Evolutionary conservation across 192 early-diverging fungal genomes (phyloP).

Genomic region (Dissophora ornata): DNA sequence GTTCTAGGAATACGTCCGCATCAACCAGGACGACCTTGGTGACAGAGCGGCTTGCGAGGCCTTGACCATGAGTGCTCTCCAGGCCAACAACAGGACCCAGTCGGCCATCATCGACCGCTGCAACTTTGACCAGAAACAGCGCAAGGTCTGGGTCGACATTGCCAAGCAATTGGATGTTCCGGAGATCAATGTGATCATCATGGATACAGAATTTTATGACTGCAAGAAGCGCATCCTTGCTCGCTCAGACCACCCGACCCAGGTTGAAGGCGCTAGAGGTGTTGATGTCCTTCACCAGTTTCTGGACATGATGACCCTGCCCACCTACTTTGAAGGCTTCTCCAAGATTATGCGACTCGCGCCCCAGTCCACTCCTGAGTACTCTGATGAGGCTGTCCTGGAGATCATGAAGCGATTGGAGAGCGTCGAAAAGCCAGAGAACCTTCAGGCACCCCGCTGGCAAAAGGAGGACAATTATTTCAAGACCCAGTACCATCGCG

Average conservation of each 20-base stretch:
- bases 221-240: slow-evolving; percentile 73
- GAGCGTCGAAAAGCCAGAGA: slow-evolving; percentile 34
- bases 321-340: slow-evolving; percentile 60
- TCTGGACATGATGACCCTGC: slow-evolving; percentile 57
- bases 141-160: slow-evolving; percentile 76
- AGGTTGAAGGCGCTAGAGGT: slow-evolving; percentile 73
- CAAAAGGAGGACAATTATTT: slow-evolving; percentile 52
- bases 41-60: slow-evolving; percentile 75
- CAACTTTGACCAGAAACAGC: slow-evolving; percentile 82
- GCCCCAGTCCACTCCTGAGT: slow-evolving; percentile 53
- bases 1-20: slow-evolving; percentile 66
- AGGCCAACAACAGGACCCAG: slow-evolving; percentile 59
- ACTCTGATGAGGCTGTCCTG: slow-evolving; percentile 56
- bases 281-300: slow-evolving; percentile 73
- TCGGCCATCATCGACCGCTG: slow-evolving; percentile 82
- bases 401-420: slow-evolving; percentile 46
- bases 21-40: slow-evolving; percentile 83
- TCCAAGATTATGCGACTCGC: slow-evolving; percentile 53
- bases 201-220: slow-evolving; percentile 65
- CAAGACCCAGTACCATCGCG: slow-evolving; percentile 51
- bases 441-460: slow-evolving; percentile 46
- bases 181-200: slow-evolving; percentile 73
- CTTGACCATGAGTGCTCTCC: slow-evolving; percentile 41
- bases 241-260: slow-evolving; percentile 75
- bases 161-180: slow-evolving; percentile 66